Base-by-base conservation (phyloP, 2,329 filamentous ascomycete species). In the Aureobasidium sp. region DNA sequence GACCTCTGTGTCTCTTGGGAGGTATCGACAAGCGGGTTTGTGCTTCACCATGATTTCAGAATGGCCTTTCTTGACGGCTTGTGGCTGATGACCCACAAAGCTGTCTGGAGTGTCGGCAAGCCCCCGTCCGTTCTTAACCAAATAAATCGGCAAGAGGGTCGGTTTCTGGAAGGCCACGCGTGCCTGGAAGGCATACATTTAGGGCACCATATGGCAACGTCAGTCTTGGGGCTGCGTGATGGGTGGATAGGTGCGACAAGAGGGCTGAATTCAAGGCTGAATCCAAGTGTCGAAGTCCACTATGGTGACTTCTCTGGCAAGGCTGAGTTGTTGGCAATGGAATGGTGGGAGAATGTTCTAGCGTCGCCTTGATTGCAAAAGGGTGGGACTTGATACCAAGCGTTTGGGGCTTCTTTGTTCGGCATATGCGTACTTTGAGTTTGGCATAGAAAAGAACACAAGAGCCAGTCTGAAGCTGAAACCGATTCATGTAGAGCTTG, bases 261-360 rank as follows among this genome's bases (percentile, higher is more conserved):
- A 42, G 23, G 50, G 37, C 38, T 27, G 9, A 17, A 27, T 43
- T n/a, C n/a, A 17, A 17, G 27, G 27, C 38, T 27, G 9, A 17
- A 27, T 43, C 13, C n/a, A 17, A 17, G 27, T 29, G 38, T 17
- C 27, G 19, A 19, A 25, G 45, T 45, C 51, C 10, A 38, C 11
- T 38, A 23, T 55, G 37, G 21, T 15, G 19, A 38, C 51, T 25
- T 54, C 21, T 11, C 15, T 15, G 38, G 19, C 51, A 55, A 31
- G 42, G 54, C 31, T 37, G 40, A 46, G 40, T 19, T 35, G 50
- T 31, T 31, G 40, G 42, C 54, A 57, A 25, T 35, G 21, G 40
- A 57, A 57, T 37, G 29, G 15, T 57, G 40, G 40, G 31, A 57
- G 54, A 57, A 55, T 17, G n/a, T 57, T 57, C 54, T 57, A 57